Conservation (phyloP, 1,139 yeast species). For the Nematodospora anomalae region DNA sequence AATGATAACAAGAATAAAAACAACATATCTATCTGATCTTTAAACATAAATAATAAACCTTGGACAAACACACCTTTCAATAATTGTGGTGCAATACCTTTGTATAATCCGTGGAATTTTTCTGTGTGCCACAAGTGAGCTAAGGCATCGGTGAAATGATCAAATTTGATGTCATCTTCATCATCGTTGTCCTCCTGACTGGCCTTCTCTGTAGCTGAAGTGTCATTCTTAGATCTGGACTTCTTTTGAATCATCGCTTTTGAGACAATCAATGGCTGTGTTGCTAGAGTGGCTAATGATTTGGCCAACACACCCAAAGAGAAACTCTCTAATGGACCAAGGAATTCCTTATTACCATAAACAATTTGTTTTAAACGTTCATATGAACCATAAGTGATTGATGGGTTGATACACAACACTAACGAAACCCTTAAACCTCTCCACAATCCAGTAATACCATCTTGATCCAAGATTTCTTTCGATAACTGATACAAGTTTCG, state of each 20-base stretch:
- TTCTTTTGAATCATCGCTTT: conserved; percentile 76
- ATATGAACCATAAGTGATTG: conserved; percentile 83
- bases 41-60: conserved; percentile 80
- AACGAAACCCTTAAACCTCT: conserved; percentile 79
- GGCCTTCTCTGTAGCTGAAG: conserved; percentile 3
- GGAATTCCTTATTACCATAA: conserved; percentile 45
- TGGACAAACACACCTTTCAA: conserved; percentile 83
- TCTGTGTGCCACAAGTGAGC: conserved; percentile 47
- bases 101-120: conserved; percentile 50
- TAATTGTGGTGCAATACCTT: conserved; percentile 80
- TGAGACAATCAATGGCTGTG: conserved; percentile 83
- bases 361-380: conserved; percentile 64
- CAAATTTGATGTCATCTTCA: conserved; percentile 38
- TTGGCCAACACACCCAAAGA: conserved; percentile 77
- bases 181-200: conserved; percentile 22
- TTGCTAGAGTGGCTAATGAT: conserved; percentile 73
- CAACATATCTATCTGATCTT: conserved; percentile 60
- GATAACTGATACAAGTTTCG: conserved; percentile 49
- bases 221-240: conserved; percentile 12
- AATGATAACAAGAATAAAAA: conserved; percentile 40
- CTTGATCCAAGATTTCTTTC: conserved; percentile 58
- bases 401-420: conserved; percentile 79
- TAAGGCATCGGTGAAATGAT: conserved; percentile 43
- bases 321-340: conserved; percentile 70
- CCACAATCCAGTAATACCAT: conserved; percentile 78